Evolutionary conservation across 2,329 filamentous ascomycete genomes (phyloP).

Genomic region (Thelonectria rubi): DNA sequence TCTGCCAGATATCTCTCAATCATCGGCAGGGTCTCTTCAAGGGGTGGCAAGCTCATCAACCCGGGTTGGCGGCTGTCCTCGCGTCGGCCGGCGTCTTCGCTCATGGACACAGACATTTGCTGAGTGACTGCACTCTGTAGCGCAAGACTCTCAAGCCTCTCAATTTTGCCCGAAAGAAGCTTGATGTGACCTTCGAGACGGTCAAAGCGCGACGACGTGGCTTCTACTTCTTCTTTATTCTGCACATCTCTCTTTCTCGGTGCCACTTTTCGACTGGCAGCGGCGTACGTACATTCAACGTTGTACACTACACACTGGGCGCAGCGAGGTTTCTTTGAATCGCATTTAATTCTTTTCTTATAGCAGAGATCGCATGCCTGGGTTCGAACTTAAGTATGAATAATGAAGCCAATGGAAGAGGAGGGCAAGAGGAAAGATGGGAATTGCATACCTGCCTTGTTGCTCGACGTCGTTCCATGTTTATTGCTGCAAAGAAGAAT

Average conservation of each 20-base stretch:
- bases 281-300: constrained; percentile 8
- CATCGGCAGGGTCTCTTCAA: neutral
- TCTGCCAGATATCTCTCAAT: constrained; percentile 2
- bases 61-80: neutral
- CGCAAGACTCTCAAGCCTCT: neutral
- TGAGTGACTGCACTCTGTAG: neutral
- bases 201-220: neutral
- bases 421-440: neutral
- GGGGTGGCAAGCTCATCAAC: neutral
- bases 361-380: constrained; percentile 35
- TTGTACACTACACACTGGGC: constrained; percentile 21
- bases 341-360: constrained; percentile 30
- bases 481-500: neutral
- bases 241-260: neutral
- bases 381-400: neutral
- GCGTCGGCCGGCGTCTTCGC: neutral
- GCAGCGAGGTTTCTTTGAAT: constrained; percentile 23
- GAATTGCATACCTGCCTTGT: neutral
- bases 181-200: constrained; percentile 5
- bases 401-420: neutral
- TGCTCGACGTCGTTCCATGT: neutral
- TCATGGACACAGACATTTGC: neutral
- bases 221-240: neutral
- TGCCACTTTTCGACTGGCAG: constrained; percentile 14
- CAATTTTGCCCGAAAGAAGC: neutral